These are phyloP conservation scores for Penicillium aurantiogriseum DNA, from an alignment of 2,329 filamentous ascomycete species.

Conservation along the genomic window DNA sequence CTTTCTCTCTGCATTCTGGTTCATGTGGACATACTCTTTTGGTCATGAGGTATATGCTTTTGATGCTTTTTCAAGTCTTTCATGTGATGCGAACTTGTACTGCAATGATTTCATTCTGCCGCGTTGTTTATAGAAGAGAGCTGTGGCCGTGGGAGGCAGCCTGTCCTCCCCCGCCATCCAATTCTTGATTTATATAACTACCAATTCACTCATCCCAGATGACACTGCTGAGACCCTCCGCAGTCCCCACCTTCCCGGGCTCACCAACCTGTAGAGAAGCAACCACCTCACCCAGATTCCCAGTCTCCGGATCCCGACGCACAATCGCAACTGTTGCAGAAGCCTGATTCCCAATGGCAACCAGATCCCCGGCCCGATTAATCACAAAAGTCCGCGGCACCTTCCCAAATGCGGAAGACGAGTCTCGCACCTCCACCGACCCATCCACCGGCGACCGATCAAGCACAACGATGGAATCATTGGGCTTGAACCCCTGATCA, in stretches of 20 bases:
- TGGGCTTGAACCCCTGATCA: constrained; percentile 28
- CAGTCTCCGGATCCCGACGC: constrained; percentile 58
- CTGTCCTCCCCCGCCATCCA: neutral
- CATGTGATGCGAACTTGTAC: constrained; percentile 15
- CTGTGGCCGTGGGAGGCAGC: neutral
- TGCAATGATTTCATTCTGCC: constrained; percentile 9
- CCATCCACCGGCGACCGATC: constrained; percentile 57
- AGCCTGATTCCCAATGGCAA: constrained; percentile 66
- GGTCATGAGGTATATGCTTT: constrained; percentile 14
- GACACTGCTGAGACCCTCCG: constrained; percentile 37
- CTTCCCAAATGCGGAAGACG: constrained; percentile 62
- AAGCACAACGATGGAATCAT: constrained; percentile 34
- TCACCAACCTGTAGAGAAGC: constrained; percentile 33
- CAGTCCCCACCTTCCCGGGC: constrained; percentile 24
- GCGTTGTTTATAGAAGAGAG: constrained; percentile 13
- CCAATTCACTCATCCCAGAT: constrained; percentile 33
- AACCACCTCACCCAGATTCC: constrained; percentile 52
- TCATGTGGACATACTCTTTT: constrained; percentile 8
- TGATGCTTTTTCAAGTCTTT: constrained; percentile 1
- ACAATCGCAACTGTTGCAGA: constrained; percentile 62
- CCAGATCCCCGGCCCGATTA: constrained; percentile 61
- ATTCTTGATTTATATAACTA: constrained; percentile 6
- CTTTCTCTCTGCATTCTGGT: constrained; percentile 9
- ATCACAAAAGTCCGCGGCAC: constrained; percentile 67
- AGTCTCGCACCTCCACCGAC: constrained; percentile 54